Base-by-base conservation (phyloP, 768 basidiomycete species). In the Mycena floridula region DNA sequence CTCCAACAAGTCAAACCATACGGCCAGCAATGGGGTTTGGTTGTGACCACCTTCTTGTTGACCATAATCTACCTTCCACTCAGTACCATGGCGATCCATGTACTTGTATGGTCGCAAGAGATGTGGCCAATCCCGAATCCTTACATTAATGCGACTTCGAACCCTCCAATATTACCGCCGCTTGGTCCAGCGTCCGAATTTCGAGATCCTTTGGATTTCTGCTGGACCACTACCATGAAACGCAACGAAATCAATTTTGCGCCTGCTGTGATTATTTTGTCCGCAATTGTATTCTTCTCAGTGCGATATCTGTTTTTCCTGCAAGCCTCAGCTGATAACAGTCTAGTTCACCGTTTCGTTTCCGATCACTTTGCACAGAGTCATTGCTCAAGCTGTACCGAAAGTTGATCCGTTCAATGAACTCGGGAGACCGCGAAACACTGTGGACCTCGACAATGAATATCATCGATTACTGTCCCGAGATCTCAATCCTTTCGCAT, bases 191-290 rank as follows among this genome's bases (percentile, higher is more conserved):
- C 74, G 0, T 67, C 65, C 43, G 69, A 77, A 52, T 85, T 65
- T 57, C 76, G 77, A 32, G 74, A 77, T 48, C 73, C 84, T 3
- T 54, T 82, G 40, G 82, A 87, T 58, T 86, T 86, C 50, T 89
- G 85, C 59, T 89, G 77, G 66, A 86, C 82, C 3, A 89, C 87
- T 0, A 88, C 85, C 1, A 84, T 88, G 82, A 72, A 74, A 44
- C 68, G 70, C 28, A 78, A 83, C 48, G 69, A 81, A 56, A 63
- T 86, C 47, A 89, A 89, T 56, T 82, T 72, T 50, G 85, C 85
- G 0, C 81, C 80, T 21, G 52, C 76, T 3, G 58, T 86, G 16
- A 61, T 89, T 4, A 69, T 79, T n/a, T 54, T 84, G 21, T 74
- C 85, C 1, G 52, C 68, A 0, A 37, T 81, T 9, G 74, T 76